A percentile compares a stretch with the other conserved stretches of the same genome.
phyloP scores from a whole-genome alignment of 257 asterid species.

The Parsonsia alboflavescens region DNA sequence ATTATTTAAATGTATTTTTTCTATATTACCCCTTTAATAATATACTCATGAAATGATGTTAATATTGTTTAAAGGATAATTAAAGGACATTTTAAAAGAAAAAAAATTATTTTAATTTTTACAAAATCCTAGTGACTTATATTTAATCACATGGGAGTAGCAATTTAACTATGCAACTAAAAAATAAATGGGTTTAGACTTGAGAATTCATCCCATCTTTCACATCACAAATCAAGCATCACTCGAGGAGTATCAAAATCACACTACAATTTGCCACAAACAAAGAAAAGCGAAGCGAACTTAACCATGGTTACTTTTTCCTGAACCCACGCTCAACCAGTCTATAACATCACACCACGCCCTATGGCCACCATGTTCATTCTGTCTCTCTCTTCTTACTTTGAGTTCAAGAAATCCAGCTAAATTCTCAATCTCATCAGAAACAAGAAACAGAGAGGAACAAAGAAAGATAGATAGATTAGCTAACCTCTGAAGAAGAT shows the following conservation, averaged over 20 bases:
- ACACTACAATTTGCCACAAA: slow-evolving; percentile 1
- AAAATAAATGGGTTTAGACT: not conserved
- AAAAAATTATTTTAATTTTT: no score
- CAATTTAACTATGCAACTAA: not conserved
- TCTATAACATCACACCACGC: not conserved
- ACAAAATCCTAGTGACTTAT: no score
- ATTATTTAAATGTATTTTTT: no score
- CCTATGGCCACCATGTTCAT: not conserved
- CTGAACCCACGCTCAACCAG: not conserved
- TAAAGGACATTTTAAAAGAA: no score
- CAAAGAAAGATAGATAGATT: not conserved
- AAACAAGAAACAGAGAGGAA: not conserved
- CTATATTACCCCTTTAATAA: no score
- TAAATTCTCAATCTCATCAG: not conserved
- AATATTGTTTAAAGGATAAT: no score
- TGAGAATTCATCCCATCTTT: not conserved
- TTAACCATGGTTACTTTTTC: slow-evolving; percentile 16
- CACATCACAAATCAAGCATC: slow-evolving; percentile 3
- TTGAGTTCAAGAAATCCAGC: slow-evolving; percentile 21
- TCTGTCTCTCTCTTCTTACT: slow-evolving; percentile 18
- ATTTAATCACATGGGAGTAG: not conserved
- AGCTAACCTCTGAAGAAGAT: slow-evolving; percentile 23
- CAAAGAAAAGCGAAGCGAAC: not conserved
- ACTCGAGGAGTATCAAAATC: not conserved
- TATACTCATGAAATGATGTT: no score